Evolutionary conservation across 2,329 filamentous ascomycete species (phyloP), one percentile per base, ranked within the genome.

Genomic region (Rugonectria rugulosa): DNA sequence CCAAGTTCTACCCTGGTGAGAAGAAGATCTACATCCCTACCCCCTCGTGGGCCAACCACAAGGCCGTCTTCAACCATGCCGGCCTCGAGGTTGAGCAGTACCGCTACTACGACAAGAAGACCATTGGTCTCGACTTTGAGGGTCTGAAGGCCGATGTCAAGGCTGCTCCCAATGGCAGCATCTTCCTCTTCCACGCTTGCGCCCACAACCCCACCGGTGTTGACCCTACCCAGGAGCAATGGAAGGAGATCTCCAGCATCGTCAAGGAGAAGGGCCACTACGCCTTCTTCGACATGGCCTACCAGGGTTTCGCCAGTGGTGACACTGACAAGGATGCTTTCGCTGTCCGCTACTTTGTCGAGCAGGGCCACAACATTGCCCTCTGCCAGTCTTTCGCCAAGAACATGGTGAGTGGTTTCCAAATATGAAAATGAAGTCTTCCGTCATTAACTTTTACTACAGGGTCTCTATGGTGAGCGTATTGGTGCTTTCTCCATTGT

Each of bases 271-370:
- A 90, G 75, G 88, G 84, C 45, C 94, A 98, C 84, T 96, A 89
- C 75, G 88, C 92, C 69, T 97, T 99, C 86, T 99, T 98, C 81
- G 94, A 98, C 78, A 97, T 97, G 93, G 94, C 94, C 63, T 99
- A 99, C 84, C 94, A 99, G 81, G 94, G 94, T 69, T 98, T 99
- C 72, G 94, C 94, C 68, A 95, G 89, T 63, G 94, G 94, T 67
- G 86, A 96, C 79, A 95, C 91, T 63, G 86, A 96, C 82, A 88
- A 88, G 77, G 94, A 99, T 74, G 95, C 95, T 62, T 98, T 94
- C 74, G 91, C 95, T 59, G 85, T 98, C 65, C 88, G 95, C 66
- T 84, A 97, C 83, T 99, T 99, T 75, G 87, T 97, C 74, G 85
- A 92, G 79, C 82, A 97, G 80, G 94, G 94, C 69, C 92, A 97